phyloP scores from a whole-genome alignment of 2,329 filamentous ascomycete genomes.

The Fusarium sororula region DNA sequence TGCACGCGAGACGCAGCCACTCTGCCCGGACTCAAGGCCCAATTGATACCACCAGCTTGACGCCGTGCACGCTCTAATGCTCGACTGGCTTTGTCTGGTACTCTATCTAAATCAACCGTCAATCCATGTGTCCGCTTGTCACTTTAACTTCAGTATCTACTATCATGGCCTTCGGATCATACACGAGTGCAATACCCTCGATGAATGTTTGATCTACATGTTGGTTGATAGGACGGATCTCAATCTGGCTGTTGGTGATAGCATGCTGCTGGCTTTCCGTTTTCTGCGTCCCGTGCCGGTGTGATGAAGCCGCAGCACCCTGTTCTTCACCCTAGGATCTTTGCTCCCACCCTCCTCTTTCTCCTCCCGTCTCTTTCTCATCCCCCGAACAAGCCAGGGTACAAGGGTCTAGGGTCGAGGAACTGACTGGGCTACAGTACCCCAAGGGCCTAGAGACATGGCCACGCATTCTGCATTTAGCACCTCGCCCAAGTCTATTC shows the following conservation, averaged over 20 bases:
- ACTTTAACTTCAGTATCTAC: slow-evolving; percentile 6
- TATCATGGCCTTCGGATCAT: background rate
- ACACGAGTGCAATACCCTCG: background rate
- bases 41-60: slow-evolving; percentile 20
- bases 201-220: slow-evolving; percentile 13
- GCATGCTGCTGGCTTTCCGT: slow-evolving; percentile 15
- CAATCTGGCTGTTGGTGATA: slow-evolving; percentile 6
- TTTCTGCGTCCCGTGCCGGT: slow-evolving; percentile 35
- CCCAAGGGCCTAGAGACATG: slow-evolving; percentile 25
- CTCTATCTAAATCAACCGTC: slow-evolving; percentile 4
- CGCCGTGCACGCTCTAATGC: slow-evolving; percentile 18
- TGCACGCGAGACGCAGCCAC: slow-evolving; percentile 31
- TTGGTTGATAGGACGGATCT: background rate
- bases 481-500: slow-evolving; percentile 39
- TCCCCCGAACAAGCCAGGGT: slow-evolving; percentile 22
- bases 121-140: slow-evolving; percentile 8
- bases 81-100: slow-evolving; percentile 5
- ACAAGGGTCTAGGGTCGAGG: slow-evolving; percentile 31
- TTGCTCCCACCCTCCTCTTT: slow-evolving; percentile 31
- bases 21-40: slow-evolving; percentile 8
- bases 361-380: slow-evolving; percentile 14
- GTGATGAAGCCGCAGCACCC: slow-evolving; percentile 33
- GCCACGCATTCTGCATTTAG: slow-evolving; percentile 26
- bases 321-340: slow-evolving; percentile 13
- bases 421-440: slow-evolving; percentile 28